Evolutionary conservation across 2,329 filamentous ascomycete genomes (phyloP), one percentile per base, ranked within the genome.

Genomic region (Colletotrichum zoysiae): DNA sequence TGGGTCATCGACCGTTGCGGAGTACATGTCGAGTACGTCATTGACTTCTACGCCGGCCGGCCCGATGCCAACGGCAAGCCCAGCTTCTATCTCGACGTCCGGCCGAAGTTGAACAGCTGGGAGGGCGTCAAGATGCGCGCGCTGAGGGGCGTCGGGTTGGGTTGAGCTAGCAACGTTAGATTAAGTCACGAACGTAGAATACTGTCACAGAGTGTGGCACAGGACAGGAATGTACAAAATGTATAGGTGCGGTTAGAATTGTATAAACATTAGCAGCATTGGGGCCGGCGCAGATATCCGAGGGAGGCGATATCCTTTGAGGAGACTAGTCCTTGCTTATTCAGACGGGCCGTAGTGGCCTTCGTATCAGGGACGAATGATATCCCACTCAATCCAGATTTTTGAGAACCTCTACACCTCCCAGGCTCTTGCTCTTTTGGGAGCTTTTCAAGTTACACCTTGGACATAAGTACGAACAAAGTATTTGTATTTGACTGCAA

Each of bases 1-100:
- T 99, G 96, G 96, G 91, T 98, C 33, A 92, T 99, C 46, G 95
- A 99, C 82, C 88, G 96, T 63, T 98, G 96, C 79, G 95, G 93
- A 40, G 92, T 86, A 26, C 90, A 89, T 78, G 84, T 99, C 60
- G 96, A 98, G 77, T 99, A 99, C 80, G 92, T 99, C 50, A 99
- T 99, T 81, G 96, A 99, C 82, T 99, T 99, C 78, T 99, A 99
- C 79, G 91, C 94, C 6, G 96, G 96, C 0, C 85, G 87, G 7
- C 82, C 83, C 3, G 79, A 78, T 35, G 79, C 81, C 2, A 76
- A 78, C 23, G 78, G 80, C 35, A 81, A 83, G 76, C 83, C 86
- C 7, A 91, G 89, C 74, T 92, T 93, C 78, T 92, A 91, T 76
- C 81, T 92, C 20, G 89, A 92, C 76, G 90, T 92, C 55, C 83